Percentiles rank a stretch among this genome's conserved stretches.
phyloP scores from a whole-genome alignment of 495 filamentous ascomycete genomes.

The Articulospora tetracladia region DNA sequence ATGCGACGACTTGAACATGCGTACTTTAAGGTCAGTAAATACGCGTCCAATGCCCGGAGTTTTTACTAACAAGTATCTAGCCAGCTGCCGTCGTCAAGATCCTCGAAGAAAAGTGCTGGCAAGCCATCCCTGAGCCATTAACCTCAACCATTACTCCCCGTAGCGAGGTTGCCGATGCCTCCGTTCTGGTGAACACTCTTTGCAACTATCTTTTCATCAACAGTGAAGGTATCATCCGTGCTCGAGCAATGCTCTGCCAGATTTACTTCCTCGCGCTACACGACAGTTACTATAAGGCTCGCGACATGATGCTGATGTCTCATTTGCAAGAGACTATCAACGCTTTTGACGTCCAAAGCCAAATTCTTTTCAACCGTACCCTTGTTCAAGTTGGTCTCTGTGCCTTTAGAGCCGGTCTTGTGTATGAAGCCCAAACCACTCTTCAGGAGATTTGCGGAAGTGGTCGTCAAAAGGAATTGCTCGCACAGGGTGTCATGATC shows the following conservation, averaged over 20 bases:
- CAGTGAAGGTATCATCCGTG: slow-evolving; percentile 92
- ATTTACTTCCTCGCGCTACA: slow-evolving; percentile 97
- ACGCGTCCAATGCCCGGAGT: neutral
- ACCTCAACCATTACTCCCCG: slow-evolving; percentile 81
- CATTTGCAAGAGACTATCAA: slow-evolving; percentile 93
- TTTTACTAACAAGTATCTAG: slow-evolving; percentile 38
- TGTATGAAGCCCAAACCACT: slow-evolving; percentile 95
- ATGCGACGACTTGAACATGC: slow-evolving; percentile 94
- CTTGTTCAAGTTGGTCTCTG: slow-evolving; percentile 97
- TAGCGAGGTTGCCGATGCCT: slow-evolving; percentile 55
- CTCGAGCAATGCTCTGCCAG: slow-evolving; percentile 95
- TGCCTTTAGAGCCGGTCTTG: slow-evolving; percentile 92
- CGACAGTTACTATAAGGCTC: slow-evolving; percentile 94
- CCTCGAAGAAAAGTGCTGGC: slow-evolving; percentile 90
- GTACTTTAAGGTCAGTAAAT: slow-evolving; percentile 81
- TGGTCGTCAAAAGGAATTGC: slow-evolving; percentile 93
- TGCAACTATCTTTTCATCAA: slow-evolving; percentile 92
- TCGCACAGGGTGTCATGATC: slow-evolving; percentile 96
- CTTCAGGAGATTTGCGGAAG: slow-evolving; percentile 97
- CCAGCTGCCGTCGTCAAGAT: slow-evolving; percentile 89
- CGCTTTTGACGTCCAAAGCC: slow-evolving; percentile 92
- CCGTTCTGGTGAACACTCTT: slow-evolving; percentile 75
- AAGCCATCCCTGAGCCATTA: slow-evolving; percentile 64
- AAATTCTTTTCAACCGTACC: slow-evolving; percentile 98
- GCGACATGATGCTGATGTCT: slow-evolving; percentile 99